Evolutionary conservation across 2,329 filamentous ascomycete species (phyloP), one percentile per base, ranked within the genome.

Genomic region (Leptosphaerulina australis): DNA sequence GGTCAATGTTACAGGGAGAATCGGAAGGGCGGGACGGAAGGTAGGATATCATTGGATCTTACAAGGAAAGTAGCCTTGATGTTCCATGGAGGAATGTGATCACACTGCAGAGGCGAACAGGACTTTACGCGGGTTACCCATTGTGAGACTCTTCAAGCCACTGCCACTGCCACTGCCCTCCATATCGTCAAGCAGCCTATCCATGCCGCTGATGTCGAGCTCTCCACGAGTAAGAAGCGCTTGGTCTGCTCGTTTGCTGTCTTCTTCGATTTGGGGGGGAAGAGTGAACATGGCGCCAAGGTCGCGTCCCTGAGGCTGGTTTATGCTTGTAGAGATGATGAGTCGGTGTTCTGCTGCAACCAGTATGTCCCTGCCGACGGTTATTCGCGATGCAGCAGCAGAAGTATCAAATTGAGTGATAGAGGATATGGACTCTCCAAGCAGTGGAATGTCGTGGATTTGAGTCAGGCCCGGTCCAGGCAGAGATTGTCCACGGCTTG

Each of bases 121-220:
- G 17, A 73, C 70, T 46, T 67, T 71, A 17, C 70, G 58, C 18
- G 67, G 67, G 18, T 67, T 68, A 6, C 66, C 67, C 29, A 68
- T 57, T 7, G 61, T 61, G 36, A 71, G 25, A 33, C 45, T 66
- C 44, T 59, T 63, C 15, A 61, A 50, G 3, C 52, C 56, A 15
- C 29, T 50, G 18, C 30, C 30, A 39, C 49, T 60, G 28, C 59
- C 62, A 43, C 59, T 63, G 22, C 56, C 57, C 28, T 69, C 68
- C 65, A 73, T 70, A 24, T 58, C 58, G 3, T 72, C 69, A 1
- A 81, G 71, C 56, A 79, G 59, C 38, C 76, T 68, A 47, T 79
- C 74, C 70, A 80, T 76, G 7, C 77, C 77, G 24, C 74, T 76
- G 12, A 80, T 60, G 53, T 79, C 77, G 7, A 80, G 72, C 49